Base-by-base conservation (phyloP, 2,329 filamentous ascomycete species). In the Fusarium beomiforme region DNA sequence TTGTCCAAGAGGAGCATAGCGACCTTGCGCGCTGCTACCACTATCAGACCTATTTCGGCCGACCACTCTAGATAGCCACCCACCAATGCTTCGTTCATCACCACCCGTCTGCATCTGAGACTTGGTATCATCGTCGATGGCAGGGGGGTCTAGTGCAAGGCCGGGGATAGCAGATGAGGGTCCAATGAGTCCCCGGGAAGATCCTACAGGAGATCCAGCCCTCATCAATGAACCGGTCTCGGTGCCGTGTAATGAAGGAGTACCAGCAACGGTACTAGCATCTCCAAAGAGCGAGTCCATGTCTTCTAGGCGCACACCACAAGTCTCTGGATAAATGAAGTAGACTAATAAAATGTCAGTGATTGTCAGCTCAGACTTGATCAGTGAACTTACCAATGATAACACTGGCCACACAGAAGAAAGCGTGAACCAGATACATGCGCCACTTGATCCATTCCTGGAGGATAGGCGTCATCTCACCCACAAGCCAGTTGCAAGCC, bases 401-500 rank as follows among this genome's bases (percentile, higher is more conserved):
- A 79, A 99, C 98, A 87, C 94, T 97, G 72, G 91, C 90, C 57
- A 93, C 94, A 80, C 96, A 99, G 84, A 97, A 98, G 81, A 98
- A 98, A 3, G 96, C 96, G 81, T 99, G 96, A 19, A 99, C 86
- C 50, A 99, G 87, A 78, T 99, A 99, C 67, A 98, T 85, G 36
- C 96, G 90, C 96, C 96, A 99, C 76, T 92, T 89, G 76, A 99
- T 98, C 82, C 88, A 90, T 76, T 96, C 93, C 80, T 99, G 95
- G 65, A 98, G 85, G 59, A 98, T 90, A 4, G 96, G 96, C 1
- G 96, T 99, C 86, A 98, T 89, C 81, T 97, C 93, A 73, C 96
- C 96, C 6, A 98, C 96, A 29, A 98, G 85, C 93, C 94, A 99
- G 83, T 99, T 99, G 83, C 96, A 97, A 3, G 95, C 94, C 96